Conservation (phyloP, 1,284 basidiomycete species). For the Vanrija sp. region DNA sequence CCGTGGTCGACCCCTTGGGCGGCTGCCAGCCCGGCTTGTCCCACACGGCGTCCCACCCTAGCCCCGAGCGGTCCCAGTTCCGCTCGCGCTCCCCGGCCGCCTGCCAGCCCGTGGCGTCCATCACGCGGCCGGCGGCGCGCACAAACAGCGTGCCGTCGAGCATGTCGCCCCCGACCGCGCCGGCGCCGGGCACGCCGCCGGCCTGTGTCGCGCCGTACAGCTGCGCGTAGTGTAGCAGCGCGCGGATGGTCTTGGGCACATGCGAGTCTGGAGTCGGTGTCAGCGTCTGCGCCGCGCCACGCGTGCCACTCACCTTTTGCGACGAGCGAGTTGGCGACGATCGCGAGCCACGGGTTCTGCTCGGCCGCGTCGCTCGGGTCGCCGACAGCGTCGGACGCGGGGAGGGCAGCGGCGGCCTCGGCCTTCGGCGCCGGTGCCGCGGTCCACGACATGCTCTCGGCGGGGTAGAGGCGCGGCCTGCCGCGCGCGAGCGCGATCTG, state of each 20-base stretch:
- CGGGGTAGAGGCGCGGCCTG: conserved; percentile 56
- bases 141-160: conserved; percentile 64
- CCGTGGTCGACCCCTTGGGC: no score
- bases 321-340: conserved; percentile 57
- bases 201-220: conserved; percentile 54
- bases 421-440: conserved; percentile 43
- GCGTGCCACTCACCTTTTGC: conserved; percentile 43
- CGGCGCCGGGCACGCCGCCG: conserved; percentile 53
- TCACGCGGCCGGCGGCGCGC: conserved; percentile 60
- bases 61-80: conserved; percentile 59
- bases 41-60: conserved; percentile 70
- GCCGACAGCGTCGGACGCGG: conserved; percentile 10
- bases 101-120: conserved; percentile 63
- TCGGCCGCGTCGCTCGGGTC: conserved; percentile 31
- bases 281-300: background rate
- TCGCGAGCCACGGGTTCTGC: conserved; percentile 60
- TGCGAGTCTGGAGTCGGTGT: conserved; percentile 55
- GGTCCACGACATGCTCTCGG: conserved; percentile 58
- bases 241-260: conserved; percentile 59
- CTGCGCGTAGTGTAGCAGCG: conserved; percentile 56
- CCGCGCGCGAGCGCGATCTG: conserved; percentile 56
- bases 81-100: conserved; percentile 52
- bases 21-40: conserved; percentile 21
- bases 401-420: conserved; percentile 40
- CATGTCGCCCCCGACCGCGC: conserved; percentile 47